These are phyloP conservation scores for Cladophialophora chaetospira DNA, from an alignment of 2,329 filamentous ascomycete species.

Conservation along the genomic window DNA sequence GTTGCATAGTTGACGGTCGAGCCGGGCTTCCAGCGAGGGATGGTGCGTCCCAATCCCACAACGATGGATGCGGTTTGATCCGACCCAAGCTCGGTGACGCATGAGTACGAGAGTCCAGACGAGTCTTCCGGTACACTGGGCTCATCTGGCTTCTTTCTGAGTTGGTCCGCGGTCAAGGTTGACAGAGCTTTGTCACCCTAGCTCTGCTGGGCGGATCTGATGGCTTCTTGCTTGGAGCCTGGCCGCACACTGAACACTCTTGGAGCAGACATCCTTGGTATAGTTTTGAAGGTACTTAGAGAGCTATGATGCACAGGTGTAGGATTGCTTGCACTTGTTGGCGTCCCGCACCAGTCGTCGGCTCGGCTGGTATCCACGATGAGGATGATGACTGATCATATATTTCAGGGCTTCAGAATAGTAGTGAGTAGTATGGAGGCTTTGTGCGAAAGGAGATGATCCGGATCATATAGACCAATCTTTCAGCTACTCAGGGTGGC, in stretches of 20 bases:
- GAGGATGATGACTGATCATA: neutral
- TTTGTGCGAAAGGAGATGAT: neutral
- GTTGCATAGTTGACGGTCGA: constrained; percentile 11
- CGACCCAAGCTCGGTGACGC: neutral
- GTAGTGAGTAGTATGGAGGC: too few relatives aligned
- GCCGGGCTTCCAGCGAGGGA: constrained; percentile 12
- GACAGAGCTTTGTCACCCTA: neutral
- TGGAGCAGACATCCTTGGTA: neutral
- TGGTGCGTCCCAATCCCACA: constrained; percentile 5
- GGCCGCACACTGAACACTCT: neutral
- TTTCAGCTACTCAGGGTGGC: too few relatives aligned
- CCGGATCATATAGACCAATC: too few relatives aligned
- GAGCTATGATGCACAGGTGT: neutral
- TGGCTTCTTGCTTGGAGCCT: neutral
- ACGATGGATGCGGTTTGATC: constrained; percentile 1
- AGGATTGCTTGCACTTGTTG: neutral
- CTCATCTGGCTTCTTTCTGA: neutral
- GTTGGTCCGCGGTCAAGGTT: neutral
- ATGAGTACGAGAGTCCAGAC: neutral
- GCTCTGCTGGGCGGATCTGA: neutral
- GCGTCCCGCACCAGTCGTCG: neutral
- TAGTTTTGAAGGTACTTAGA: neutral
- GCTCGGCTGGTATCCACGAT: neutral
- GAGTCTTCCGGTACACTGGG: neutral
- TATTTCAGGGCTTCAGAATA: neutral